phyloP scores from a whole-genome alignment of 78 protist genomes.

The Dictyostelium firmibasis region DNA sequence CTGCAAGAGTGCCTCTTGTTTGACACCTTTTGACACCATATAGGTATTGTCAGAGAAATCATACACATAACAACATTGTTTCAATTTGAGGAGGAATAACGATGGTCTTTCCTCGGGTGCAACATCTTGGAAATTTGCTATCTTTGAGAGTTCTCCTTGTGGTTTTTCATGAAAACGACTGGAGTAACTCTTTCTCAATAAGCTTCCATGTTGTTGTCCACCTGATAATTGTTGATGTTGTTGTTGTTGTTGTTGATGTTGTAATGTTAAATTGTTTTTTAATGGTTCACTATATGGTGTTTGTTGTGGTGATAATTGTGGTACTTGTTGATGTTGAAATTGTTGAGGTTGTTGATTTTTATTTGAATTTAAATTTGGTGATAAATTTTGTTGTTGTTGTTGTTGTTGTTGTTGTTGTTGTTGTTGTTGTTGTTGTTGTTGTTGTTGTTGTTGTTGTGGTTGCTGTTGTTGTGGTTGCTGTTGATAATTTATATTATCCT shows the following conservation, averaged over 20 bases:
- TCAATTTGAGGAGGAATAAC: conserved; percentile 85
- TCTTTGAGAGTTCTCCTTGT: conserved; percentile 45
- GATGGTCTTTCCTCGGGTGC: conserved; percentile 83
- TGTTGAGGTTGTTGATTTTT: not conserved
- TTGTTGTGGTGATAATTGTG: conserved; percentile 33
- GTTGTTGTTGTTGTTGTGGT: too few relatives aligned
- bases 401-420: not conserved
- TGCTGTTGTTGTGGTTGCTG: not conserved
- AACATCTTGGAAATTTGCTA: conserved; percentile 64
- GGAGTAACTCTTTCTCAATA: conserved; percentile 44
- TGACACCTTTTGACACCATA: conserved; percentile 81
- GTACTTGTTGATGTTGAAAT: conserved; percentile 15
- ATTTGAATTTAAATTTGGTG: not conserved
- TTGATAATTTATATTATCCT: not conserved
- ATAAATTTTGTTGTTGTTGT: not conserved
- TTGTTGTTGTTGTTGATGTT: not conserved
- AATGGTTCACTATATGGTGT: conserved; percentile 3
- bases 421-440: too few relatives aligned
- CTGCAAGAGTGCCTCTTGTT: conserved; percentile 89
- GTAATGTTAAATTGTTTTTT: not conserved
- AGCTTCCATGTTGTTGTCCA: not conserved
- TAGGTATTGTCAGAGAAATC: conserved; percentile 88
- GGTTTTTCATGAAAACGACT: conserved; percentile 76
- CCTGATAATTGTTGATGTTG: not conserved
- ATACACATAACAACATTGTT: conserved; percentile 85